Percentiles rank a stretch among this genome's conserved stretches.
Conservation (phyloP, 1,284 basidiomycete species). For the Chalciporus sp. region DNA sequence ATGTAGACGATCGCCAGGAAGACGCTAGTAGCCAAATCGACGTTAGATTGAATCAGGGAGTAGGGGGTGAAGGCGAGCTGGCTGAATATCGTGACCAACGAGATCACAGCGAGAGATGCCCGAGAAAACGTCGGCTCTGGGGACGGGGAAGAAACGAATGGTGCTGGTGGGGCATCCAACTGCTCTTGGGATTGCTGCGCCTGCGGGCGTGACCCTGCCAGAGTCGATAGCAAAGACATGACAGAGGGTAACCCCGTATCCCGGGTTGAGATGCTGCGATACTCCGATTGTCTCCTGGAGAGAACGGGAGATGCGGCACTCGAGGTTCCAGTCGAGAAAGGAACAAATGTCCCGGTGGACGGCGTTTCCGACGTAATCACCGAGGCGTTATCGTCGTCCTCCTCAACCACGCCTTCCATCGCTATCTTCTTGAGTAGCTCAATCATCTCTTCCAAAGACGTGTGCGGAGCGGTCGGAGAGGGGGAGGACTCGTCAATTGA, state of each 20-base stretch:
- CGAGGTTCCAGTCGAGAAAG: slow-evolving; percentile 37
- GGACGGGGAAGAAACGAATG: slow-evolving; percentile 25
- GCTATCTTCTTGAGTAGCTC: slow-evolving; percentile 45
- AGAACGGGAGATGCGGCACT: slow-evolving; percentile 51
- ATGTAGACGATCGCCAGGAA: slow-evolving; percentile 54
- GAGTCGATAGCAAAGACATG: slow-evolving; percentile 63
- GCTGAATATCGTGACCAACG: slow-evolving; percentile 67
- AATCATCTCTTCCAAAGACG: slow-evolving; percentile 33
- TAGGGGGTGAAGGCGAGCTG: slow-evolving; percentile 71
- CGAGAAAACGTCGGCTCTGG: slow-evolving; percentile 40
- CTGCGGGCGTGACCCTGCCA: slow-evolving; percentile 63
- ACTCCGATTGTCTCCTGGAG: slow-evolving; percentile 60
- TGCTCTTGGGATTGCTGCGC: slow-evolving; percentile 45
- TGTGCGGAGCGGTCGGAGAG: slow-evolving; percentile 27
- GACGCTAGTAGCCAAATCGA: slow-evolving; percentile 53
- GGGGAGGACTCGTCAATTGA: slow-evolving; percentile 27
- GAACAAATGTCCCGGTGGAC: slow-evolving; percentile 34
- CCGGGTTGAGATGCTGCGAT: slow-evolving; percentile 33
- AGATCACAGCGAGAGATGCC: slow-evolving; percentile 61
- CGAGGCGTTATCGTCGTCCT: slow-evolving; percentile 44
- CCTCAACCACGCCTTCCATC: slow-evolving; percentile 39
- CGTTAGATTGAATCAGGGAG: slow-evolving; percentile 45
- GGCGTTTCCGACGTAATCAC: slow-evolving; percentile 40
- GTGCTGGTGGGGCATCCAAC: slow-evolving; percentile 31
- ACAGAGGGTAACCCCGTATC: slow-evolving; percentile 55